These are phyloP conservation scores for Candida arabinofermentans DNA, from an alignment of 805 yeast species.

Conservation along the genomic window DNA sequence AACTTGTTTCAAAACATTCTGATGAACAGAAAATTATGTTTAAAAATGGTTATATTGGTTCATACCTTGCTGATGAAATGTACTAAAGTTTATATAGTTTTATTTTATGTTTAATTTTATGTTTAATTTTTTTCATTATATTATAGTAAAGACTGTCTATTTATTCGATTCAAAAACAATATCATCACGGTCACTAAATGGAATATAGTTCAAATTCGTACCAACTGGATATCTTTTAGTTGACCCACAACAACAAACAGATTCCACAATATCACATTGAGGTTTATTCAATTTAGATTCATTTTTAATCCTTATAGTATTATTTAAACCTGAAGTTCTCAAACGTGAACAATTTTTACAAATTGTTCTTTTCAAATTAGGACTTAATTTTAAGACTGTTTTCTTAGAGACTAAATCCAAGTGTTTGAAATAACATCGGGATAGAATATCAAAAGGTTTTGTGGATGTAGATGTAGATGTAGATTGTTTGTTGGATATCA, in stretches of 20 bases:
- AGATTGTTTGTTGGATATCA: conserved; percentile 27
- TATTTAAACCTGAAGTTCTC: conserved; percentile 45
- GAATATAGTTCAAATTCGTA: conserved; percentile 40
- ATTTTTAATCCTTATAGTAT: conserved; percentile 39
- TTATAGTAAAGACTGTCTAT: neutral
- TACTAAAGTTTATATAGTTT: conserved; percentile 7
- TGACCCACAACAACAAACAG: conserved; percentile 51
- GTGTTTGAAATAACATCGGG: conserved; percentile 51
- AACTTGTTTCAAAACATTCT: conserved; percentile 11
- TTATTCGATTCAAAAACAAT: conserved; percentile 14
- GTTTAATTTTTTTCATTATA: neutral
- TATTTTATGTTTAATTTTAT: neutral
- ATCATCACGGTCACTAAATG: conserved; percentile 42
- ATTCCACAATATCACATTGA: conserved; percentile 44
- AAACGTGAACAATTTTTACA: conserved; percentile 64
- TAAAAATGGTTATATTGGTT: conserved; percentile 18
- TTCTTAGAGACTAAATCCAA: conserved; percentile 63
- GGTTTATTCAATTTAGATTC: conserved; percentile 29
- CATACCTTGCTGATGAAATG: conserved; percentile 18
- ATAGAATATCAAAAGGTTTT: conserved; percentile 36
- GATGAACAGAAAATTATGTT: conserved; percentile 15
- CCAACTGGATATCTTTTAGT: conserved; percentile 64
- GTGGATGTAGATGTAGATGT: neutral
- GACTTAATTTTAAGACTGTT: conserved; percentile 60
- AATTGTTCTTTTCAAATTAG: conserved; percentile 58